Conservation (phyloP, 805 yeast species). For the Hanseniaspora guilliermondii region DNA sequence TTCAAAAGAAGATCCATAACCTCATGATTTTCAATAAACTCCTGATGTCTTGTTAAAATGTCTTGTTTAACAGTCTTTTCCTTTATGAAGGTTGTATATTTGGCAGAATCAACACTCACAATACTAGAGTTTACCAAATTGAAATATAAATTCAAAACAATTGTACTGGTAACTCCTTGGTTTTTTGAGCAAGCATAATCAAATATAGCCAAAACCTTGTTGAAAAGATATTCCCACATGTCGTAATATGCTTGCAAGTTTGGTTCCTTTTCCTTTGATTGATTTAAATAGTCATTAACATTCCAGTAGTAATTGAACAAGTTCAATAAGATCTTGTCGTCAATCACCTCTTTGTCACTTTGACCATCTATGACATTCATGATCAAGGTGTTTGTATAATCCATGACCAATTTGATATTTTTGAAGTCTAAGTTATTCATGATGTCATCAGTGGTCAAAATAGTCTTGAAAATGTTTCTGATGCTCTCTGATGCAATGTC, state of each 20-base stretch:
- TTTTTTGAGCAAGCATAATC: not conserved
- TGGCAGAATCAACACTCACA: not conserved
- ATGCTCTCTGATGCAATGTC: not conserved
- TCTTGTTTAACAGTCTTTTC: not conserved
- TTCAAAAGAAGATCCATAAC: constrained; percentile 2
- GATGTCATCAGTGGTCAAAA: constrained; percentile 5
- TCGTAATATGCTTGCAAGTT: not conserved
- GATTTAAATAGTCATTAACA: constrained; percentile 7
- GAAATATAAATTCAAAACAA: not conserved
- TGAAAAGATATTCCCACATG: not conserved
- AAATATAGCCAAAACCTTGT: not conserved
- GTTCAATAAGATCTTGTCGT: not conserved
- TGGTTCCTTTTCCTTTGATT: not conserved
- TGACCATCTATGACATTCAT: not conserved
- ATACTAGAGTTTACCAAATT: constrained; percentile 4
- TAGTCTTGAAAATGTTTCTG: not conserved
- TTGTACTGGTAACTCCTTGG: not conserved
- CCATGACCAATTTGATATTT: not conserved
- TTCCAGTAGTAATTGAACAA: constrained; percentile 8
- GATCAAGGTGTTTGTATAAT: not conserved
- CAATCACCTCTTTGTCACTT: not conserved
- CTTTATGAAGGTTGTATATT: not conserved
- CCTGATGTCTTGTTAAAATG: not conserved
- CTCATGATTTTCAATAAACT: not conserved
- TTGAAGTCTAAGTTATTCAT: constrained; percentile 1